phyloP scores from a whole-genome alignment of 179 eudicot genomes.

The Carnegiea gigantea region DNA sequence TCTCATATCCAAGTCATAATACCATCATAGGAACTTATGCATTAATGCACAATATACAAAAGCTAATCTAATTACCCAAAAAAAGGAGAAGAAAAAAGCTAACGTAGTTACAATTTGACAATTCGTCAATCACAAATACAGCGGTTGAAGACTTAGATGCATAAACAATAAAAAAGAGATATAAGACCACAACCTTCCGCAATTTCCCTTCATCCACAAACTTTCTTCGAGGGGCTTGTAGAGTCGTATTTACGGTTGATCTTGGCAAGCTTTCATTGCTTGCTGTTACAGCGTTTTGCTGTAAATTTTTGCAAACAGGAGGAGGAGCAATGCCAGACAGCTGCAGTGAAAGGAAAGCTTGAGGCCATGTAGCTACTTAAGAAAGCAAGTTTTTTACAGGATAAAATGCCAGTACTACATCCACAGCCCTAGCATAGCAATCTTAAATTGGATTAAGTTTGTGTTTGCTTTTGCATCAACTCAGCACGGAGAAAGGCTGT shows the following conservation, averaged over 20 bases:
- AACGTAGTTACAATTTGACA: background rate
- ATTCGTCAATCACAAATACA: background rate
- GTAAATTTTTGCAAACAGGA: constrained; percentile 74
- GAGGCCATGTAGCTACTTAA: constrained; percentile 5
- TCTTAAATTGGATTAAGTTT: background rate
- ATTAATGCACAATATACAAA: background rate
- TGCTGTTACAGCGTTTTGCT: constrained; percentile 50
- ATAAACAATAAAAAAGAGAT: background rate
- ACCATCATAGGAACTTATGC: background rate
- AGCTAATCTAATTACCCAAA: too few species aligned
- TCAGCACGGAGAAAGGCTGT: background rate
- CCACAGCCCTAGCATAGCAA: background rate
- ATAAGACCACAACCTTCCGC: constrained; percentile 64
- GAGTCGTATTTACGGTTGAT: constrained; percentile 65
- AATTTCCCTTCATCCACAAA: constrained; percentile 96
- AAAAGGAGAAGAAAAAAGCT: too few species aligned
- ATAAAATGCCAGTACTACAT: background rate
- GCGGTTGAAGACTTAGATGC: background rate
- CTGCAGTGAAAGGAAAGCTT: constrained; percentile 48
- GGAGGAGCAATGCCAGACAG: constrained; percentile 92
- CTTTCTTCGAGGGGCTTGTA: constrained; percentile 95
- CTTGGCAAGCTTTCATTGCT: constrained; percentile 68
- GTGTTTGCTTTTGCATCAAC: background rate
- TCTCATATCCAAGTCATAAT: background rate
- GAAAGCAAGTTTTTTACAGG: background rate